Evolutionary conservation across 441 rosid species (phyloP), one percentile per base, ranked within the genome.

Genomic region (Jatropha podagrica): DNA sequence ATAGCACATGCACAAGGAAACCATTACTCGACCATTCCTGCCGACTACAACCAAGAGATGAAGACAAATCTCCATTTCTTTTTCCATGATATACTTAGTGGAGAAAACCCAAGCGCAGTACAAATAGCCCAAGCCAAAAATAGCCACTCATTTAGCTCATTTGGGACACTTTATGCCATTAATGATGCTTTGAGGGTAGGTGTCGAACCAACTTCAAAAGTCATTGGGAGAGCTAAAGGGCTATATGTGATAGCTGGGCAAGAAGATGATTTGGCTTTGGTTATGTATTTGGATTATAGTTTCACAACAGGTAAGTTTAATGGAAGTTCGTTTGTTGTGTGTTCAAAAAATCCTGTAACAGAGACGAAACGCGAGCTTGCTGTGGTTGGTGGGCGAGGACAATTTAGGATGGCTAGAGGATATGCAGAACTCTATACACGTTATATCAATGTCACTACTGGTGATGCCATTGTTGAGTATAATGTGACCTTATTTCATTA

Each of bases 311-410:
- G 86, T 0, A 67, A 70, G 17, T 83, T 77, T 13, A 85, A 84
- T 2, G 89, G 90, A 0, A 88, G 88, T 72, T 84, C 90, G 3
- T 70, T 90, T 0, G 77, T 85, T 32, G 49, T 87, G 15, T 79
- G 85, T 18, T 88, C 87, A 13, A 81, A 82, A 71, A 88, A 88
- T 69, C 83, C 85, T 1, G 80, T 68, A n/a, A 10, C 46, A 15
- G 76, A 85, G 72, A 79, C 78, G 12, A 79, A 77, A 7, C 73
- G 90, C 0, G 92, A 90, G 79, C 75, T 88, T 10, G 82, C 90
- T 14, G 86, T 88, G 13, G 85, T 88, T 1, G 91, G 91, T 0
- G 90, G 92, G 0, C 83, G 89, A 10, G 91, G 91, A 3, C 41
- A 59, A 37, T 88, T 90, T 64, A 79, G 86, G 75, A 56, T 87